These are phyloP conservation scores for Microdochium bolleyi DNA, from an alignment of 2,329 filamentous ascomycete genomes.

Conservation along the genomic window DNA sequence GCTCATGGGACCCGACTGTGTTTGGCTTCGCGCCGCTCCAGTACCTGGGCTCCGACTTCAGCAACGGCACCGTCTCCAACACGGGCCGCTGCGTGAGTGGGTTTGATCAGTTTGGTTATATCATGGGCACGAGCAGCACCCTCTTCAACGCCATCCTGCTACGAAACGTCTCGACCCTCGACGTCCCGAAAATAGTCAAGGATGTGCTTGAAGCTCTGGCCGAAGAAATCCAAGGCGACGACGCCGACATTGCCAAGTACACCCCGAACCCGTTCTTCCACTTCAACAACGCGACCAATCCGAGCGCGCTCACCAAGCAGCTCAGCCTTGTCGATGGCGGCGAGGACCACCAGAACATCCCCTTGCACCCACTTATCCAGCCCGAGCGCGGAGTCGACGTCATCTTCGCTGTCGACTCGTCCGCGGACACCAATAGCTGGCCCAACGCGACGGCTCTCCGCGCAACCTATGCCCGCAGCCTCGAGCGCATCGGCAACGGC, in stretches of 20 bases:
- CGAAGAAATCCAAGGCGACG: conserved; percentile 30
- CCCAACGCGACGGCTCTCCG: conserved; percentile 71
- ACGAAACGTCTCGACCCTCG: conserved; percentile 42
- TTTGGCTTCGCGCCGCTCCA: conserved; percentile 63
- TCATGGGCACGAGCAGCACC: conserved; percentile 80
- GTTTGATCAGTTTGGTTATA: conserved; percentile 73
- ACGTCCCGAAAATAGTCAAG: conserved; percentile 40
- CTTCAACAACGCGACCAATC: conserved; percentile 53
- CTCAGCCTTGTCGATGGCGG: conserved; percentile 75
- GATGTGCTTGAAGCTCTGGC: conserved; percentile 40
- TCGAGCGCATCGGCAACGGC: conserved; percentile 48
- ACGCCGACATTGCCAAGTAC: conserved; percentile 69
- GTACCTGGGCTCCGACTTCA: conserved; percentile 68
- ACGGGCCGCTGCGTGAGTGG: conserved; percentile 60
- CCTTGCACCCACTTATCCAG: conserved; percentile 70
- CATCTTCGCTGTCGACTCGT: conserved; percentile 73
- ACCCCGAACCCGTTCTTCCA: conserved; percentile 67
- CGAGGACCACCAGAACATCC: conserved; percentile 71
- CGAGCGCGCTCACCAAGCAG: conserved; percentile 39
- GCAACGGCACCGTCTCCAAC: conserved; percentile 42
- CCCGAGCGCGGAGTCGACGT: conserved; percentile 66
- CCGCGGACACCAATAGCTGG: conserved; percentile 65
- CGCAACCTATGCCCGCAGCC: conserved; percentile 63
- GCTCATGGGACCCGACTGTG: conserved; percentile 65
- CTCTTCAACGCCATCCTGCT: conserved; percentile 77